Base-by-base conservation (phyloP, 2,329 filamentous ascomycete species). In the Penicillium psychrosexuale region DNA sequence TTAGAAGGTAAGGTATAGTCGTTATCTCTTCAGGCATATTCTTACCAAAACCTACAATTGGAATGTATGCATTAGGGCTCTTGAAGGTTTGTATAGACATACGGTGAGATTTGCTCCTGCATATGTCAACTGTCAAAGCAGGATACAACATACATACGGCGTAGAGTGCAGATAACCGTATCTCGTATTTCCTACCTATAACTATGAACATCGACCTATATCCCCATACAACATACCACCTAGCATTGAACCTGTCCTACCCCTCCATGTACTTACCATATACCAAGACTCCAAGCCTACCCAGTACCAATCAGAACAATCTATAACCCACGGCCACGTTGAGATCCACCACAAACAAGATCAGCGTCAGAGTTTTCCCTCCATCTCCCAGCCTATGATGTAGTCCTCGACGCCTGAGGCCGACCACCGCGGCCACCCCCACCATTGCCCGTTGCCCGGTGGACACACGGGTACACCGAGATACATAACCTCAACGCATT, bases 321-420 rank as follows among this genome's bases (percentile, higher is more conserved):
- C 15, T n/a, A 28, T 28, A 11, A 22, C 15, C 5, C 8, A 48
- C 13, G 27, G 39, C n/a, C 13, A 40, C 34, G 8, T 42, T 28
- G 24, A 42, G 24, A 40, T 19, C 31, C 43, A 33, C 22, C 22
- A 3, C 22, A 24, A 24, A 24, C 17, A 44, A 54, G 52, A 54
- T 54, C 52, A 51, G 52, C 52, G 47, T 51, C 52, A 54, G 52
- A 54, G 52, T 54, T 54, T 54, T 54, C 45, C 43, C 34, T 52
- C 6, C 17, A 19, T 38, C 7, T 19, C 24, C 24, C 44, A 8
- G 19, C 17, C 36, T 22, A 50, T 50, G 48, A 50, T 49, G 40
- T 52, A 34, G 40, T 22, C 27, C 30, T 27, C 12, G 51, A 43
- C 46, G 45, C 53, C 42, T 47, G 2, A 42, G 48, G 53, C 48